Evolutionary conservation across 176 grass and related monocot species (phyloP), one percentile per base, ranked within the genome.

Genomic region (Eleusine coracana): DNA sequence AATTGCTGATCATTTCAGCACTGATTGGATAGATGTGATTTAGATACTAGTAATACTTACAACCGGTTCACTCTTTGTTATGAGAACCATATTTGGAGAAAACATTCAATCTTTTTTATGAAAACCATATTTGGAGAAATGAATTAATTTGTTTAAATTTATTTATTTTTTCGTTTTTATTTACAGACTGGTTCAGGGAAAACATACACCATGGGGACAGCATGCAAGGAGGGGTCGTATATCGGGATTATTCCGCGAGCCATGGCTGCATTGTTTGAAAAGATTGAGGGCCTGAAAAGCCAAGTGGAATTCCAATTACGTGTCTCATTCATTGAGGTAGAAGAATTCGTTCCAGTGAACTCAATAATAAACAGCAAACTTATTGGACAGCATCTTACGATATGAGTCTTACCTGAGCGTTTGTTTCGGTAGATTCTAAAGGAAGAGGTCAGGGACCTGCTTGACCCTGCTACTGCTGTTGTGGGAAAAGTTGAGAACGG

Each of bases 241-340:
- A 70, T 81, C 17, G 93, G 97, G 29, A 76, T 99, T 25, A 99
- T 99, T 48, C 93, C 93, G 2, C 91, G 76, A 69, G 97, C 89
- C 42, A 94, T 96, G 97, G 88, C 92, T 72, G 85, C 89, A 0
- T 29, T 99, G 61, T 99, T 99, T 38, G 86, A 87, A 29, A 99
- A 89, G 89, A 96, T 99, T 49, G 91, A 94, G 28, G 89, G 72
- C 31, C 78, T 94, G 46, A 99, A 92, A 55, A 77, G 55, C 56
- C 97, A 99, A 92, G 83, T 91, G 4, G 97, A 99, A 73, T 96
- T 99, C 68, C 97, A 99, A 56, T 79, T 99, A 70, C 85, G 93
- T 0, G 87, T 99, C 8, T 99, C 97, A 13, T 99, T 99, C 83
- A 99, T 99, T 25, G 97, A 99, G 97, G 97, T 99, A 86, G 28